A percentile compares a stretch with the other conserved stretches of the same genome.
These are phyloP conservation scores for Acephala macrosclerotiorum DNA, from an alignment of 2,329 filamentous ascomycete species.

Conservation along the genomic window DNA sequence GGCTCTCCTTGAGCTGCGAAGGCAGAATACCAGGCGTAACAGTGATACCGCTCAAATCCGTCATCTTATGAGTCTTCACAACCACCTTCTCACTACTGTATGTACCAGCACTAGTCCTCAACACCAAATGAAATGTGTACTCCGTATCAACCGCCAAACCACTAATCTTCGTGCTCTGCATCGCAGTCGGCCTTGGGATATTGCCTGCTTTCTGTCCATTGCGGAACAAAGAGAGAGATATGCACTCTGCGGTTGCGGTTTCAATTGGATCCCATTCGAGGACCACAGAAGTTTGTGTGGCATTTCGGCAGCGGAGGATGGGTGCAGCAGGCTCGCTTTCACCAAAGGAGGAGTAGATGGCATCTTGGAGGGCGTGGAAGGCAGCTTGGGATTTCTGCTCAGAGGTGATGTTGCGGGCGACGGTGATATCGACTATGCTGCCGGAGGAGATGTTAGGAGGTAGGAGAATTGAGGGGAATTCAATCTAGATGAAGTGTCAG, in stretches of 20 bases:
- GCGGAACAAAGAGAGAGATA: constrained; percentile 88
- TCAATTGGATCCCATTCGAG: constrained; percentile 98
- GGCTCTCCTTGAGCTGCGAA: constrained; percentile 71
- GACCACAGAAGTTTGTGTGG: constrained; percentile 97
- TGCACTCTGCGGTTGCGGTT: constrained; percentile 89
- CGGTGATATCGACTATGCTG: constrained; percentile 97
- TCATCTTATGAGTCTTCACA: constrained; percentile 98
- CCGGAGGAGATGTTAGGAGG: constrained; percentile 95
- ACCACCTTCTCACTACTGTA: constrained; percentile 83
- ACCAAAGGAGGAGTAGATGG: constrained; percentile 88
- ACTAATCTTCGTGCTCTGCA: constrained; percentile 95
- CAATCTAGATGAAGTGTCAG: constrained; percentile 70
- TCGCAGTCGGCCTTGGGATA: constrained; percentile 86
- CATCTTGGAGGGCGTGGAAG: constrained; percentile 87
- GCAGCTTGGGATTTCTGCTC: constrained; percentile 77
- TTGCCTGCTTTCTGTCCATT: constrained; percentile 97
- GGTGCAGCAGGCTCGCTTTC: constrained; percentile 78
- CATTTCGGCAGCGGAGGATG: constrained; percentile 89
- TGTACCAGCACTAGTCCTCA: constrained; percentile 90
- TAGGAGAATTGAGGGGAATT: constrained; percentile 97
- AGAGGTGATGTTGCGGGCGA: constrained; percentile 82
- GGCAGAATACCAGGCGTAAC: constrained; percentile 91
- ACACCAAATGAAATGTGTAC: constrained; percentile 91
- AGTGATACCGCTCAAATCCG: constrained; percentile 92
- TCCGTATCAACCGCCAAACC: constrained; percentile 96